These are phyloP conservation scores for Entonaema liquescens DNA, from an alignment of 495 filamentous ascomycete genomes.

Conservation along the genomic window DNA sequence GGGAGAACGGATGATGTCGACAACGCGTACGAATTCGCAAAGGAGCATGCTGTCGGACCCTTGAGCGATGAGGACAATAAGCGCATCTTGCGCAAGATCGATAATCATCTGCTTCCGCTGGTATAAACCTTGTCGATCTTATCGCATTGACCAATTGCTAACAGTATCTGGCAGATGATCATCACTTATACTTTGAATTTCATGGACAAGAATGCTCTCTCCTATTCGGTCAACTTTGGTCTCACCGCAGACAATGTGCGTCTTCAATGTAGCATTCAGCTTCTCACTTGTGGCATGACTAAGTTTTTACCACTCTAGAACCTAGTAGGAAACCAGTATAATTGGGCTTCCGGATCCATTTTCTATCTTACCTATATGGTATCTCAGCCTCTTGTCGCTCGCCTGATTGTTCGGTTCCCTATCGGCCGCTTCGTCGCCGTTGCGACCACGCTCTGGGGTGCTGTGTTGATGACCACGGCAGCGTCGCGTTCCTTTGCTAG, in stretches of 20 bases:
- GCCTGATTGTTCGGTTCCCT: slow-evolving; percentile 67
- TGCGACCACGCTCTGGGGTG: slow-evolving; percentile 55
- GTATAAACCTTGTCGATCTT: slow-evolving; percentile 35
- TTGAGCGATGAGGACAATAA: slow-evolving; percentile 56
- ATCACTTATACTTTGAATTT: slow-evolving; percentile 54
- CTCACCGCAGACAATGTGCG: slow-evolving; percentile 28
- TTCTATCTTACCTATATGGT: slow-evolving; percentile 64
- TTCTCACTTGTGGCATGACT: slow-evolving; percentile 49
- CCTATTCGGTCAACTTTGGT: slow-evolving; percentile 53
- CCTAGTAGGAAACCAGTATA: slow-evolving; percentile 57
- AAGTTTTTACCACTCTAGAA: slow-evolving; percentile 53
- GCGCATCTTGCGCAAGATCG: slow-evolving; percentile 62
- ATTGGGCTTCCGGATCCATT: slow-evolving; percentile 60
- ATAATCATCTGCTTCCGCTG: slow-evolving; percentile 60
- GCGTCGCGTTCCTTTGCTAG: slow-evolving; percentile 52
- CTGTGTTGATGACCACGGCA: slow-evolving; percentile 52
- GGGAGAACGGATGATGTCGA: slow-evolving; percentile 44
- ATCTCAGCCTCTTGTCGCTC: slow-evolving; percentile 65
- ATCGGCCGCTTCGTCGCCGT: slow-evolving; percentile 62
- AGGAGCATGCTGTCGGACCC: slow-evolving; percentile 44
- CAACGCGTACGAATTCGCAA: slow-evolving; percentile 55
- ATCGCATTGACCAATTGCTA: slow-evolving; percentile 26
- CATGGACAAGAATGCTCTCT: slow-evolving; percentile 67
- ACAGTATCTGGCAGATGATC: slow-evolving; percentile 22
- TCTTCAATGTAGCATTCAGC: not conserved